Evolutionary conservation across 176 grass and related monocot species (phyloP).

Genomic region (Eremochloa ophiuroides): DNA sequence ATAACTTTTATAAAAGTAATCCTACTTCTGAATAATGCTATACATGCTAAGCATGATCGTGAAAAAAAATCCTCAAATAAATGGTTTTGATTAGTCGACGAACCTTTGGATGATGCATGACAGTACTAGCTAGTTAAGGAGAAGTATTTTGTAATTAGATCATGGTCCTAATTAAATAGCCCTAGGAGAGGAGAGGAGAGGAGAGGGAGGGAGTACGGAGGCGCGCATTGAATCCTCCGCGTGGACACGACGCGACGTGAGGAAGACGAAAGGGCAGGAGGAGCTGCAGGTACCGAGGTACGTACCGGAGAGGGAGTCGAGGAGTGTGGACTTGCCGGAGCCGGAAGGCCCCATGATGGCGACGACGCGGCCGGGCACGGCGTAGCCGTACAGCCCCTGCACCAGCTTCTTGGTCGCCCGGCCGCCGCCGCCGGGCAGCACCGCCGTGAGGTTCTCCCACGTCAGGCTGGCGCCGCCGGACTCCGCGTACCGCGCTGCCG

Average conservation of each 20-base stretch:
- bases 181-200: too few species aligned
- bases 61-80: background rate
- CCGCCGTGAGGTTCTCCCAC: slow-evolving; percentile 95
- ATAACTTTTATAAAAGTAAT: too few species aligned
- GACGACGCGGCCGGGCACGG: slow-evolving; percentile 80
- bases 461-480: slow-evolving; percentile 67
- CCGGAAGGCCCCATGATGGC: slow-evolving; percentile 96
- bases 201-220: background rate
- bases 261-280: background rate
- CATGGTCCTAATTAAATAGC: background rate
- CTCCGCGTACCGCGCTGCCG: slow-evolving; percentile 33
- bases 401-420: slow-evolving; percentile 66
- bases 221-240: background rate
- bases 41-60: too few species aligned
- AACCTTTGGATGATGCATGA: background rate
- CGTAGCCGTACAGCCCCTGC: slow-evolving; percentile 75
- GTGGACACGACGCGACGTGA: background rate
- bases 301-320: slow-evolving; percentile 84
- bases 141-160: background rate
- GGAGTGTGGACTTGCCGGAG: slow-evolving; percentile 96
- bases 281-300: background rate
- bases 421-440: slow-evolving; percentile 62
- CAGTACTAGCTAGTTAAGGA: background rate
- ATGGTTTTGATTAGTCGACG: background rate
- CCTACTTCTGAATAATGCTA: too few species aligned